phyloP scores from a whole-genome alignment of 177 flowering plant species.

The Vitis hybrid region DNA sequence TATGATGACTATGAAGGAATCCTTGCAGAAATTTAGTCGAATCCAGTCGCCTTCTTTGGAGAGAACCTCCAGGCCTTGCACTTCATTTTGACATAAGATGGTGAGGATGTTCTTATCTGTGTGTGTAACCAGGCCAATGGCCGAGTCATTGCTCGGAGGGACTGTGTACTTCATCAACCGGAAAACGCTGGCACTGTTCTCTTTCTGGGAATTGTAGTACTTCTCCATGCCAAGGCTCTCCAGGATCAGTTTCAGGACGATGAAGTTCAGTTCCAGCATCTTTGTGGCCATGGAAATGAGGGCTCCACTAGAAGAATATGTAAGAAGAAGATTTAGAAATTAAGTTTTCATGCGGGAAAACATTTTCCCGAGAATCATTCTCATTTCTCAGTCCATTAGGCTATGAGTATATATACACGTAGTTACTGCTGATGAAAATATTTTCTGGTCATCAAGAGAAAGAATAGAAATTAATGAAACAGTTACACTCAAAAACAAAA shows the following conservation, averaged over 20 bases:
- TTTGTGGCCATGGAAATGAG: conserved; percentile 18
- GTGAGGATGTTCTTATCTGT: conserved; percentile 24
- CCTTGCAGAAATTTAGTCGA: conserved; percentile 5
- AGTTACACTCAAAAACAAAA: too few relatives aligned
- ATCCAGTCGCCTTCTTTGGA: conserved; percentile 23
- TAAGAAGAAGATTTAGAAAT: too few relatives aligned
- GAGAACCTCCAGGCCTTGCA: conserved; percentile 27
- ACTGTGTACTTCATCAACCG: conserved; percentile 29
- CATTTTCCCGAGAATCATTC: too few relatives aligned
- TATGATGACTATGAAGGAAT: conserved; percentile 15
- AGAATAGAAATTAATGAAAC: too few relatives aligned
- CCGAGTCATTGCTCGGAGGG: conserved; percentile 12
- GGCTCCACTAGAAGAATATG: conserved; percentile 9
- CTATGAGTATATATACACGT: too few relatives aligned
- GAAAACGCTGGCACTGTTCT: conserved; percentile 4
- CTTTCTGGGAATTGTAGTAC: background rate
- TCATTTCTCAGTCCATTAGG: too few relatives aligned
- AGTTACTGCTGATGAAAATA: too few relatives aligned
- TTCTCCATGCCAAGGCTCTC: conserved; percentile 21
- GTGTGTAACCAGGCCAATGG: conserved; percentile 21
- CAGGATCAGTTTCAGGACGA: conserved; percentile 20
- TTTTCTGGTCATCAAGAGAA: too few relatives aligned
- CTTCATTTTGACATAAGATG: conserved; percentile 22
- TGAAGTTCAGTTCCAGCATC: conserved; percentile 17
- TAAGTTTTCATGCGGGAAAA: too few relatives aligned